Conservation (phyloP, 495 filamentous ascomycete species). For the Penicillium riverlandense region DNA sequence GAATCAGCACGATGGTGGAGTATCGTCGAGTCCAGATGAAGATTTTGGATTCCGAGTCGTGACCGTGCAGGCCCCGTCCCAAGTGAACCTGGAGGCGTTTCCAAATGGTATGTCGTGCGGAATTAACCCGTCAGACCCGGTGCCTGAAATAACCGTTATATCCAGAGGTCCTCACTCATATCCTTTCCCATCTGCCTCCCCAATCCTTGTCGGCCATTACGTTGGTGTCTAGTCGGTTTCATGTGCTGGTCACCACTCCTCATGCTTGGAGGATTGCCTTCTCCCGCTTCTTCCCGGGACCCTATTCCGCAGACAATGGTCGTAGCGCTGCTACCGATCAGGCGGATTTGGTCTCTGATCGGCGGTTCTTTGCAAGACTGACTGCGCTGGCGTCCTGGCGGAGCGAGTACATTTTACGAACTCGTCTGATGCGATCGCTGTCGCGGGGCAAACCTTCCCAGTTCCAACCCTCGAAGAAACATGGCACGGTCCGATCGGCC, state of each 20-base stretch:
- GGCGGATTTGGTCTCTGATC: slow-evolving; percentile 54
- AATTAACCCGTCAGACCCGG: neutral
- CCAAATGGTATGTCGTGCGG: slow-evolving; percentile 64
- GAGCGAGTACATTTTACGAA: slow-evolving; percentile 85
- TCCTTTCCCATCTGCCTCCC: slow-evolving; percentile 82
- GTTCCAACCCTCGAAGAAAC: slow-evolving; percentile 45
- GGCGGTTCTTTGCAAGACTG: slow-evolving; percentile 70
- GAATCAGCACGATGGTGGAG: slow-evolving; percentile 59
- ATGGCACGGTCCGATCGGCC: slow-evolving; percentile 37
- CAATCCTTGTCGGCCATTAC: slow-evolving; percentile 68
- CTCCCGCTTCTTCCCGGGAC: slow-evolving; percentile 77
- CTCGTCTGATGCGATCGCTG: slow-evolving; percentile 73
- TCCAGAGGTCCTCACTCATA: slow-evolving; percentile 82
- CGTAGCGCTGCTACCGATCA: slow-evolving; percentile 16
- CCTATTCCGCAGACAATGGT: slow-evolving; percentile 38
- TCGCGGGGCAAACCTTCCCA: slow-evolving; percentile 65
- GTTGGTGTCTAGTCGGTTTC: slow-evolving; percentile 78
- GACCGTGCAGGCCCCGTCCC: slow-evolving; percentile 40
- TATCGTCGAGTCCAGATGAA: slow-evolving; percentile 37
- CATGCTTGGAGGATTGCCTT: slow-evolving; percentile 91
- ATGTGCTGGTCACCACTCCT: slow-evolving; percentile 73
- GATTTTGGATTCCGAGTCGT: slow-evolving; percentile 56
- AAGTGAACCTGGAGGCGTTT: slow-evolving; percentile 54
- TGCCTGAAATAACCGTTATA: slow-evolving; percentile 16
- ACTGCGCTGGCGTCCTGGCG: slow-evolving; percentile 80